Evolutionary conservation across 2,329 filamentous ascomycete genomes (phyloP).

Genomic region (Leptographium lundbergii): DNA sequence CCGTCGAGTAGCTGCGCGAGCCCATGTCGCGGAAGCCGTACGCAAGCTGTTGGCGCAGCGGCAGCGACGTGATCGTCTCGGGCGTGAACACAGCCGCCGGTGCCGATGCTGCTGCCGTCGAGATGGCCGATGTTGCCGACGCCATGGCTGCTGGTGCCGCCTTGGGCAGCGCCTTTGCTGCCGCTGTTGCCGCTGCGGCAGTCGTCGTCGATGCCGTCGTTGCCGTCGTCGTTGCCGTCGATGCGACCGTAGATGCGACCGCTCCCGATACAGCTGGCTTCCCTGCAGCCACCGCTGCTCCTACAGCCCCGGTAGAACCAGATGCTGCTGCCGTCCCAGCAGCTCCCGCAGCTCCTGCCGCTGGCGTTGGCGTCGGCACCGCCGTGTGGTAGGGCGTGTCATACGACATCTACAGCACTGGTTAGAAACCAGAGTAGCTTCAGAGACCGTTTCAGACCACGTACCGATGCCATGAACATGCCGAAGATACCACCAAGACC

Average conservation of each 20-base stretch:
- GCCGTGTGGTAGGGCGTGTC: constrained; percentile 67
- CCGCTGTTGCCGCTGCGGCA: constrained; percentile 16
- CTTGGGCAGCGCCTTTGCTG: background rate
- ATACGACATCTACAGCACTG: constrained; percentile 71
- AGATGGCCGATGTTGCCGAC: background rate
- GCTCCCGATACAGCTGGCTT: background rate
- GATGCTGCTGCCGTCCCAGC: background rate
- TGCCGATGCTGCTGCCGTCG: constrained; percentile 14
- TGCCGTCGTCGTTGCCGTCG: background rate
- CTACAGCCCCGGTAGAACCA: background rate
- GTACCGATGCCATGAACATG: constrained; percentile 92
- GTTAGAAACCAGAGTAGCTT: background rate
- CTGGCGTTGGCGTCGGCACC: constrained; percentile 8
- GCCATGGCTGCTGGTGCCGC: constrained; percentile 14
- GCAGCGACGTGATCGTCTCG: constrained; percentile 45
- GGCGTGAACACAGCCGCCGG: constrained; percentile 15
- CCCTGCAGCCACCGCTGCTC: background rate
- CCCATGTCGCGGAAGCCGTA: constrained; percentile 94
- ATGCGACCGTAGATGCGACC: background rate
- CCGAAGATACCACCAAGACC: constrained; percentile 89
- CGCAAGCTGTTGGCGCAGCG: constrained; percentile 70
- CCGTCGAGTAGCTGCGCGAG: constrained; percentile 63
- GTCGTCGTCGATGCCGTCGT: constrained; percentile 14
- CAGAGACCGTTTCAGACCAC: background rate
- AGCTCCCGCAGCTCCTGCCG: background rate